Base-by-base conservation (phyloP, 441 rosid genomes). In the Populus hybrid region DNA sequence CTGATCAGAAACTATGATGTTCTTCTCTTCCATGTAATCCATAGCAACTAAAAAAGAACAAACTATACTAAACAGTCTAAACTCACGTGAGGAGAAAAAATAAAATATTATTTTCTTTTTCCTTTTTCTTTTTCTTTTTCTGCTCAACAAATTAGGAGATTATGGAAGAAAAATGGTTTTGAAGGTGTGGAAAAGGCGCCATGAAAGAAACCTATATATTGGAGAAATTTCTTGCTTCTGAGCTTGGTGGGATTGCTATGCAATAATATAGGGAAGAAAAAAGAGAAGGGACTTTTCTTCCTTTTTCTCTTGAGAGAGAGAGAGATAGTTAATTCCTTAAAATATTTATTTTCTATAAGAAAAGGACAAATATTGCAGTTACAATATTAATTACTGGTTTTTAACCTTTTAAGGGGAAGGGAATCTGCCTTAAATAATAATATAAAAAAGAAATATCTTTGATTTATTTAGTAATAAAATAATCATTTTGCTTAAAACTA, bases 21-120 rank as follows among this genome's bases (percentile, higher is more conserved):
- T 63, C 6, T 38, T 20, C 40, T 76, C 79, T 38, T 73, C 77
- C 78, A 72, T 73, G 67, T 23, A 78, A 21, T 16, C 26, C 14
- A 36, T 30, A 3, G 1, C 35, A 3, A 18, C 6, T 69, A 69
- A 16, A 42, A 42, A 38, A 12, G 11, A 7, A 69, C 4, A 21
- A 4, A 35, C 0, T 16, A 36, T 57, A 14, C 24, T 18, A 40
- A 20, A 40, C 6, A 10, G 28, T 26, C 28, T 26, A 26, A 30
- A 30, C 32, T 30, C 6, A 14, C 10, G 24, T 8, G 16, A 35
- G 4, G 14, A 42, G 14, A 42, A 4, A 46, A 46, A 46, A 46
- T 0, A 30, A 30, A 30, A 30, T 30, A 30, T 34, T 34, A 4
- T 34, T 6, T 34, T 4, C 36, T 34, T 4, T 26, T 26, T 26